Base-by-base conservation (phyloP, 805 yeast genomes). In the Torulaspora delbrueckii region DNA sequence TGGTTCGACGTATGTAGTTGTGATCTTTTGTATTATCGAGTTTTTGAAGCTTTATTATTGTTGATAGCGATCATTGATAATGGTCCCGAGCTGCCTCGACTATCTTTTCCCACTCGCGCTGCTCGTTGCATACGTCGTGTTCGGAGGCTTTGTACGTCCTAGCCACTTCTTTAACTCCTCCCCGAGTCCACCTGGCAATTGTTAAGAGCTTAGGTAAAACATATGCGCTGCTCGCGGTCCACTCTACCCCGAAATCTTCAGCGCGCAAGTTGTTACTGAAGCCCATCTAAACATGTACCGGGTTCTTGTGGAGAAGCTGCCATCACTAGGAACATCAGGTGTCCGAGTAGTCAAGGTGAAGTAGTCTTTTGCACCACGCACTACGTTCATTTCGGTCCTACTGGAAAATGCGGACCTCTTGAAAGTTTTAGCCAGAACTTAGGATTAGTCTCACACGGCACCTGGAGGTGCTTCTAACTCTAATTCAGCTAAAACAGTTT, bases 321-420 rank as follows among this genome's bases (percentile, higher is more conserved):
- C 75, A 4, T 99, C 99, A 57, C 90, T 84, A 0, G 99, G 99
- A 12, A 93, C 98, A 59, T 88, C 93, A 0, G 99, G 99, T 0
- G 99, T 90, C 33, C 69, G 72, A 65, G 12, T 73, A 65, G 51
- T 81, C 79, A 42, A 59, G 63, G 37, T 74, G 66, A 36, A 79
- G 77, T 71, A 0, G 73, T 68, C 55, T 89, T 96, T 2, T 64
- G 66, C 12, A 77, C 79, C n/a, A 68, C 48, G 61, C 95, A 86
- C 46, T 75, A 79, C 2, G 99, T 90, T 19, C 90, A 87, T 57
- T 87, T 89, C 9, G 99, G 99, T 0, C 99, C 99, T 30, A 93
- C 80, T 1, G 96, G 77, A 43, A 78, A 89, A 42, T 81, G 79
- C 46, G 93, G 72, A 0, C 84, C 87, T 63, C 45, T 53, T 68